These are phyloP conservation scores for Pichia gijzeniarum DNA, from an alignment of 805 yeast genomes.

Conservation along the genomic window DNA sequence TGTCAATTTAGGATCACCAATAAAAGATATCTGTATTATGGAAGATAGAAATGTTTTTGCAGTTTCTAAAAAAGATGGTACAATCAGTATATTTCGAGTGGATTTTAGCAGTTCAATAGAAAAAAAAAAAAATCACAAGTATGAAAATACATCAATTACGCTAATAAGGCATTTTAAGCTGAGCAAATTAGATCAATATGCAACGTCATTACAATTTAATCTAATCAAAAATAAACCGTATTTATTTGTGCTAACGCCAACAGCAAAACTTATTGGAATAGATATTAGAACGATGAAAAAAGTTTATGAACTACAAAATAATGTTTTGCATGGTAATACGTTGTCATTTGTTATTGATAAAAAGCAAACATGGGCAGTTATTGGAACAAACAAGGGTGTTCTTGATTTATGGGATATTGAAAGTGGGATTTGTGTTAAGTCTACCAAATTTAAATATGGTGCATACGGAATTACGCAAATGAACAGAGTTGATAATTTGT, in stretches of 20 bases:
- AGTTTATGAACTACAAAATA: conserved; percentile 40
- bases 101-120: conserved; percentile 21
- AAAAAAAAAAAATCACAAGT: conserved; percentile 4
- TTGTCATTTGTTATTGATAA: conserved; percentile 53
- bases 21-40: conserved; percentile 47
- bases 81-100: conserved; percentile 36
- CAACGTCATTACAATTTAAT: conserved; percentile 38
- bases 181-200: conserved; percentile 32
- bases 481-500: conserved; percentile 36
- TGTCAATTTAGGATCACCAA: conserved; percentile 41
- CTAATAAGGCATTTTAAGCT: conserved; percentile 38
- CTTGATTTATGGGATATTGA: conserved; percentile 79
- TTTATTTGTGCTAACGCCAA: conserved; percentile 47
- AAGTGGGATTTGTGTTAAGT: conserved; percentile 51
- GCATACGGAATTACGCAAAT: conserved; percentile 45
- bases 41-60: conserved; percentile 52
- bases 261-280: conserved; percentile 42
- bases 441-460: conserved; percentile 48
- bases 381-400: conserved; percentile 73
- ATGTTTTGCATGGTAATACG: conserved; percentile 59
- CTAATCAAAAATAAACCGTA: conserved; percentile 35
- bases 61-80: conserved; percentile 45
- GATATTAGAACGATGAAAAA: conserved; percentile 54
- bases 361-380: conserved; percentile 51
- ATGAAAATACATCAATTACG: conserved; percentile 18